A percentile compares a stretch with the other conserved stretches of the same genome.
phyloP scores from a whole-genome alignment of 306 rosid species.

The Canavalia gladiata region DNA sequence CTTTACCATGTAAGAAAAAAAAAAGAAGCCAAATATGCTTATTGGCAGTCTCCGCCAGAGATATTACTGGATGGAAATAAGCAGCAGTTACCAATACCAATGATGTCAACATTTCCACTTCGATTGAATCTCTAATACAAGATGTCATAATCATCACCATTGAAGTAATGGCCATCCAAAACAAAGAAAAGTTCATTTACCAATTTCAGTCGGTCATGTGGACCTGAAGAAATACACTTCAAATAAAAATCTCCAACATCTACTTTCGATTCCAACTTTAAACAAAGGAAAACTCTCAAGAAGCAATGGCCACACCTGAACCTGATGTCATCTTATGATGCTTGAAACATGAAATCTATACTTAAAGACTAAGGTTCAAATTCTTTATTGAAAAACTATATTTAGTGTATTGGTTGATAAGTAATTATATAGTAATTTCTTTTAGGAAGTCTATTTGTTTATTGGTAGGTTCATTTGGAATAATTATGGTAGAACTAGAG shows the following conservation, averaged over 20 bases:
- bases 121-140: background rate
- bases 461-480: background rate
- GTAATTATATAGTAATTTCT: background rate
- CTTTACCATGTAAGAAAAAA: background rate
- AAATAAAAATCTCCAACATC: conserved; percentile 1
- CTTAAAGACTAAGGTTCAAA: background rate
- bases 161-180: conserved; percentile 14
- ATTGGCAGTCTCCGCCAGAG: background rate
- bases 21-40: background rate
- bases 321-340: background rate
- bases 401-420: conserved; percentile 11
- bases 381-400: background rate
- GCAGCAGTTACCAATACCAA: background rate
- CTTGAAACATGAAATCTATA: background rate
- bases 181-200: background rate
- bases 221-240: background rate
- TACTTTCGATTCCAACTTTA: background rate
- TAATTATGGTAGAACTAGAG: conserved; percentile 29
- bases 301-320: background rate
- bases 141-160: background rate
- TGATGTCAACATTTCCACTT: background rate
- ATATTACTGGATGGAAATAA: background rate
- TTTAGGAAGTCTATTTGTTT: conserved; percentile 15
- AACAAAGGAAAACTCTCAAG: background rate
- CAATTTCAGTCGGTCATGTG: background rate